Evolutionary conservation across 768 basidiomycete genomes (phyloP), one percentile per base, ranked within the genome.

Genomic region (Lenzites betulinus): DNA sequence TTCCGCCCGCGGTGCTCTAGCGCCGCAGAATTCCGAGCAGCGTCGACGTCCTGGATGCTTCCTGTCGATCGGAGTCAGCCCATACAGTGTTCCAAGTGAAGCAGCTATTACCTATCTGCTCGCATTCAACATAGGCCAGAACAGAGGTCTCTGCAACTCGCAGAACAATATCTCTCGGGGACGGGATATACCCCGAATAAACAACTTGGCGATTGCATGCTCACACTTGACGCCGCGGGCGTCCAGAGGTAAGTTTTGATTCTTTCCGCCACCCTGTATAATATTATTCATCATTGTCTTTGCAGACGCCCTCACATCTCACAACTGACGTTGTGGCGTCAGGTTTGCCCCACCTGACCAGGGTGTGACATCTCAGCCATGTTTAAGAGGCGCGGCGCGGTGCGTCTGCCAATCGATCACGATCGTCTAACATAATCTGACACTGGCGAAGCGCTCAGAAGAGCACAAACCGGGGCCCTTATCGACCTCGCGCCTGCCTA

Each of bases 381-480:
- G 16, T 43, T 25, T 20, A 42, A 23, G 8, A n/a, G 12, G 38
- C 48, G 47, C 26, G 47, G 46, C 28, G 39, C n/a, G 28, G 47
- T 51, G 39, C 25, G 39, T 33, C 39, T 42, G 18, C 38, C 36
- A 35, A 49, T 5, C 30, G n/a, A 55, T 55, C 23, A 20, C 48
- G 39, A 58, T 58, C 56, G 39, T 48, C 6, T 18, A 58, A 58
- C 56, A 43, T 28, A 41, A 49, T 42, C 56, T 58, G 48, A 30
- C 56, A 49, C 18, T 7, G 28, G 56, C 41, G 56, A 35, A 2
- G 25, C 48, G 56, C 48, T 25, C 15, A 33, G 48, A 7, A n/a
- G 47, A 43, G 35, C 33, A 20, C 7, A 51, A 50, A 33, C 25
- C 9, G 41, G 28, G 33, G 23, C 44, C 22, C 22, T 12, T 22